These are phyloP conservation scores for Hypoxylon subgilvum DNA, from an alignment of 495 filamentous ascomycete species.

Conservation along the genomic window DNA sequence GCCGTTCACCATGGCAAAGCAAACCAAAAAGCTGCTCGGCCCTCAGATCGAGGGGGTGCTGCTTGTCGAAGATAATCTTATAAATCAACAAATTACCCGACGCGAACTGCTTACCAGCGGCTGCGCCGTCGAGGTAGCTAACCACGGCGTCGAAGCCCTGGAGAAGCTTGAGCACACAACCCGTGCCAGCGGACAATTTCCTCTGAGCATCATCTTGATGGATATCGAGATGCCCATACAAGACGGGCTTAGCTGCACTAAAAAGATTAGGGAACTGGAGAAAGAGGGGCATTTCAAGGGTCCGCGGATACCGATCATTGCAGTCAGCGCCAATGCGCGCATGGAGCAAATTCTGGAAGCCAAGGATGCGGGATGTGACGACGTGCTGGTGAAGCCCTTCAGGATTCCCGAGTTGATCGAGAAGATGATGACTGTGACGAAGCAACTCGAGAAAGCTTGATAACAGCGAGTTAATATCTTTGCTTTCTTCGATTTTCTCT, in stretches of 20 bases:
- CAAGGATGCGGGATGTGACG: slow-evolving; percentile 56
- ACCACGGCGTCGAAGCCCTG: slow-evolving; percentile 80
- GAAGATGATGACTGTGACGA: slow-evolving; percentile 46
- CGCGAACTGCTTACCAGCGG: slow-evolving; percentile 73
- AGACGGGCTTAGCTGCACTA: slow-evolving; percentile 76
- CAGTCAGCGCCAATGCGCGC: slow-evolving; percentile 79
- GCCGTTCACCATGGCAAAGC: slow-evolving; percentile 32
- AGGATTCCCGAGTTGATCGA: slow-evolving; percentile 54
- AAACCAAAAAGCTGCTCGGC: slow-evolving; percentile 27
- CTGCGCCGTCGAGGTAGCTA: slow-evolving; percentile 72
- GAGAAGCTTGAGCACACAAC: slow-evolving; percentile 51
- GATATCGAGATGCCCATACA: slow-evolving; percentile 89
- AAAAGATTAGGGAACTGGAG: slow-evolving; percentile 70
- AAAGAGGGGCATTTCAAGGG: slow-evolving; percentile 51
- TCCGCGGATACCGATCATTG: slow-evolving; percentile 74
- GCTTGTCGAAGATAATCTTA: slow-evolving; percentile 84
- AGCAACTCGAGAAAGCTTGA: slow-evolving; percentile 6
- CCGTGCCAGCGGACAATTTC: slow-evolving; percentile 40
- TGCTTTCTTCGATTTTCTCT: no score
- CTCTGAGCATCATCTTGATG: slow-evolving; percentile 73
- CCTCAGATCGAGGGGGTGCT: slow-evolving; percentile 54
- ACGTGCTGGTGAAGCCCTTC: slow-evolving; percentile 55
- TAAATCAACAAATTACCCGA: slow-evolving; percentile 76
- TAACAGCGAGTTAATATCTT: background rate
- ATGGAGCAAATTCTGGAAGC: slow-evolving; percentile 67